Percentiles rank a stretch among this genome's conserved stretches.
phyloP scores from a whole-genome alignment of 371 early-diverging fungal genomes.

The Umbelopsis sp. region DNA sequence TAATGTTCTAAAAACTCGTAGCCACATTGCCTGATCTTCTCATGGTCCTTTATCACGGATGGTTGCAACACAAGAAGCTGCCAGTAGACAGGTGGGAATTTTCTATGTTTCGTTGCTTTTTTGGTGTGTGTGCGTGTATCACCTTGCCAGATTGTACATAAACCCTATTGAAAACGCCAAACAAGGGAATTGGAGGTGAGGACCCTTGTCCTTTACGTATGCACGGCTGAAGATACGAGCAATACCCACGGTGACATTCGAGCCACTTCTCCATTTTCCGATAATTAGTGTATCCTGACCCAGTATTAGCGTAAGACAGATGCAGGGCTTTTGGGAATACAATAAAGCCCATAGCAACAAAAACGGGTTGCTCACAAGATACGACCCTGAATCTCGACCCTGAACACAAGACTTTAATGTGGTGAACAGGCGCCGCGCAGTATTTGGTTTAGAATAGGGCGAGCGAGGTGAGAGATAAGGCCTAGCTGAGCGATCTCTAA shows the following conservation, averaged over 20 bases:
- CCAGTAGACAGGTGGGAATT: too few relatives aligned
- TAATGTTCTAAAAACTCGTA: too few relatives aligned
- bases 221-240: background rate
- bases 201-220: conserved; percentile 5
- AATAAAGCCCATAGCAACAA: background rate
- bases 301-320: background rate
- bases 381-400: conserved; percentile 14
- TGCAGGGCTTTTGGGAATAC: conserved; percentile 7
- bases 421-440: background rate
- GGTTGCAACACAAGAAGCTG: too few relatives aligned
- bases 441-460: background rate
- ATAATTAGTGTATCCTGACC: background rate
- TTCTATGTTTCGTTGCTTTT: too few relatives aligned
- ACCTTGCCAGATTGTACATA: background rate
- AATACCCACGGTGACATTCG: background rate
- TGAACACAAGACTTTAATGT: background rate
- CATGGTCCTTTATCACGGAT: too few relatives aligned
- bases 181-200: conserved; percentile 15
- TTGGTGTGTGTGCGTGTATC: too few relatives aligned
- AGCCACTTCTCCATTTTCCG: background rate
- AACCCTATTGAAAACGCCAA: conserved; percentile 13
- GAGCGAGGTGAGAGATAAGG: background rate
- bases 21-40: too few relatives aligned
- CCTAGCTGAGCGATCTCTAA: too few relatives aligned
- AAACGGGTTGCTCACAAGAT: background rate